These are phyloP conservation scores for Pugionium cornutum DNA, from an alignment of 345 rosid species.

Conservation along the genomic window DNA sequence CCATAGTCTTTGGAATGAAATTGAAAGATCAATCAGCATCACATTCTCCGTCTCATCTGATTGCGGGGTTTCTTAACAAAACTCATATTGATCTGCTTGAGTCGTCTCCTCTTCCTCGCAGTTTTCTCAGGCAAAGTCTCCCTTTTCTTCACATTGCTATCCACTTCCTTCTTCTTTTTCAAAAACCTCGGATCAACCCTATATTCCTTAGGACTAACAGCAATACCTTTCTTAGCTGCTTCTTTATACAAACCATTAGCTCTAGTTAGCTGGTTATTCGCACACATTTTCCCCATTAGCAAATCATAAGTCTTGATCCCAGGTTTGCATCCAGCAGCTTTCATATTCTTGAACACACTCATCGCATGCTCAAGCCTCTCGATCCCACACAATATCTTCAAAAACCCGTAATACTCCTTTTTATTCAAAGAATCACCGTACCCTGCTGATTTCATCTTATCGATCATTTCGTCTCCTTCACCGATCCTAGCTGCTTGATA, in stretches of 20 bases:
- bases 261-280: conserved; percentile 65
- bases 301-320: conserved; percentile 79
- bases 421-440: conserved; percentile 55
- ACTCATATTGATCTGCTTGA: conserved; percentile 79
- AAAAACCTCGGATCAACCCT: conserved; percentile 59
- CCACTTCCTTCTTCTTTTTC: conserved; percentile 66
- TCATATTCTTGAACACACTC: conserved; percentile 81
- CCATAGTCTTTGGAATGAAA: neutral
- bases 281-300: conserved; percentile 76
- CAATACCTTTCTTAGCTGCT: conserved; percentile 63
- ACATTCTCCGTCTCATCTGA: conserved; percentile 48
- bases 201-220: conserved; percentile 72
- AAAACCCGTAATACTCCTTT: conserved; percentile 67
- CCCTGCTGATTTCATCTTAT: conserved; percentile 80
- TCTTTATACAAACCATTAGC: conserved; percentile 75
- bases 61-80: conserved; percentile 82
- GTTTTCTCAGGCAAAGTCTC: conserved; percentile 96
- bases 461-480: conserved; percentile 94
- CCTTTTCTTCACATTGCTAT: conserved; percentile 72
- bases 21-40: conserved; percentile 7
- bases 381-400: conserved; percentile 85
- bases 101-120: conserved; percentile 81
- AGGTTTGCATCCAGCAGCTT: conserved; percentile 68
- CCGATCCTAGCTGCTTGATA: conserved; percentile 87
- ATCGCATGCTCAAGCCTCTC: conserved; percentile 96